Evolutionary conservation across 257 asterid genomes (phyloP).

Genomic region (Jaltomata sinuosa): DNA sequence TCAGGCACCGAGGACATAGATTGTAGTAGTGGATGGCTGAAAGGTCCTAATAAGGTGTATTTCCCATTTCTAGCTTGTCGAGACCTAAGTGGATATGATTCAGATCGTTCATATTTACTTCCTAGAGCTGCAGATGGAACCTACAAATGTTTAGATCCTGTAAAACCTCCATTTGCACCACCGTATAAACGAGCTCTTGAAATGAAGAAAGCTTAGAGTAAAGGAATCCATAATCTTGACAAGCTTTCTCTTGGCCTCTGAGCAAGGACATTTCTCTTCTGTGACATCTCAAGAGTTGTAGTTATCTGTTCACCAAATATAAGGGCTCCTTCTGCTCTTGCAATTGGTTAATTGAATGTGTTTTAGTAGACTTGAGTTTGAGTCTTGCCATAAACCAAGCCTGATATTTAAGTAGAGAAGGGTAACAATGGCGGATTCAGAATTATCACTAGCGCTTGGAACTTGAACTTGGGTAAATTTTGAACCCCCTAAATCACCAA

Average conservation of each 20-base stretch:
- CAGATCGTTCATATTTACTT: conserved; percentile 80
- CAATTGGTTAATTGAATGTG: background rate
- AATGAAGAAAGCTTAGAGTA: conserved; percentile 75
- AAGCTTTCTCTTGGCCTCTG: conserved; percentile 46
- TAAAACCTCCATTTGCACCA: conserved; percentile 96
- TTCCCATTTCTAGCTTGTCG: conserved; percentile 96
- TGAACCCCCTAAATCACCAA: too few relatives aligned
- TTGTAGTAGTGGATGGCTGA: conserved; percentile 96
- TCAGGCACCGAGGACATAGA: conserved; percentile 91
- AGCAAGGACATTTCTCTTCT: background rate
- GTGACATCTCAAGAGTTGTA: background rate
- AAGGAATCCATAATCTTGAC: conserved; percentile 54
- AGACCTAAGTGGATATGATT: conserved; percentile 84
- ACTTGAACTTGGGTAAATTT: too few relatives aligned
- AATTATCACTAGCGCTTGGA: too few relatives aligned
- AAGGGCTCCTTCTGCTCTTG: background rate
- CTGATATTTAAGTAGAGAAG: too few relatives aligned
- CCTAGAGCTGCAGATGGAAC: conserved; percentile 66
- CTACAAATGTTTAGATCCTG: conserved; percentile 72
- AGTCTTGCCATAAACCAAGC: background rate
- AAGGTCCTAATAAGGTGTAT: conserved; percentile 88
- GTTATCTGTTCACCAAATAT: background rate
- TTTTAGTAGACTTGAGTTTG: background rate
- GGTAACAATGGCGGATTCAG: too few relatives aligned
- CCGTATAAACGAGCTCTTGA: conserved; percentile 97